A percentile compares a stretch with the other conserved stretches of the same genome.
Conservation (phyloP, 2,329 filamentous ascomycete species). For the Botrytis paeoniae region DNA sequence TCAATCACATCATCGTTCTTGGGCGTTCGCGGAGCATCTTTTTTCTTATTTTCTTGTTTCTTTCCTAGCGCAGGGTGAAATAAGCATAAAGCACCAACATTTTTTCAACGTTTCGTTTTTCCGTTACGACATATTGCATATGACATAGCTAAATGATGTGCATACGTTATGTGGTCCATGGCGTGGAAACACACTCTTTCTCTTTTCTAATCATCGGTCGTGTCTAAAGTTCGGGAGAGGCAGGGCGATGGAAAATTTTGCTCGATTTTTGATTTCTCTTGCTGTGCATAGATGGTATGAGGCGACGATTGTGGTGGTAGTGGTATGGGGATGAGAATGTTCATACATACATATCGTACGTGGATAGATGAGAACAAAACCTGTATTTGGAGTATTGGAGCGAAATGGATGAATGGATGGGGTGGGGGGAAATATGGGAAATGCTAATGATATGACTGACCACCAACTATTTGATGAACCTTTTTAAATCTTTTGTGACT, state of each 20-base stretch:
- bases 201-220: neutral
- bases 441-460: conserved; percentile 19
- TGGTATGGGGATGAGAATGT: neutral
- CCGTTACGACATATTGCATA: conserved; percentile 7
- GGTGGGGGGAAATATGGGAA: conserved; percentile 8
- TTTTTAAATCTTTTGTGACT: neutral
- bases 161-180: neutral
- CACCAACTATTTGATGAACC: neutral
- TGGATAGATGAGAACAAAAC: conserved; percentile 3
- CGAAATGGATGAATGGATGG: conserved; percentile 7
- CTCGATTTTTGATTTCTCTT: conserved; percentile 6
- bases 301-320: neutral
- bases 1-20: neutral
- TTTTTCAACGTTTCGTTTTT: conserved; percentile 1
- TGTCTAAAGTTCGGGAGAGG: neutral
- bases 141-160: conserved; percentile 7
- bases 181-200: neutral
- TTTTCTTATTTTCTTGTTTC: conserved; percentile 15
- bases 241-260: neutral
- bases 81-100: conserved; percentile 14
- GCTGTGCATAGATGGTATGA: conserved; percentile 6
- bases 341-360: conserved; percentile 18
- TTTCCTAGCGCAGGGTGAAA: conserved; percentile 22
- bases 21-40: conserved; percentile 13
- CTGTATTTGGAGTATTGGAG: conserved; percentile 14